These are phyloP conservation scores for Phaeotremella skinneri DNA, from an alignment of 768 basidiomycete genomes.

Conservation along the genomic window DNA sequence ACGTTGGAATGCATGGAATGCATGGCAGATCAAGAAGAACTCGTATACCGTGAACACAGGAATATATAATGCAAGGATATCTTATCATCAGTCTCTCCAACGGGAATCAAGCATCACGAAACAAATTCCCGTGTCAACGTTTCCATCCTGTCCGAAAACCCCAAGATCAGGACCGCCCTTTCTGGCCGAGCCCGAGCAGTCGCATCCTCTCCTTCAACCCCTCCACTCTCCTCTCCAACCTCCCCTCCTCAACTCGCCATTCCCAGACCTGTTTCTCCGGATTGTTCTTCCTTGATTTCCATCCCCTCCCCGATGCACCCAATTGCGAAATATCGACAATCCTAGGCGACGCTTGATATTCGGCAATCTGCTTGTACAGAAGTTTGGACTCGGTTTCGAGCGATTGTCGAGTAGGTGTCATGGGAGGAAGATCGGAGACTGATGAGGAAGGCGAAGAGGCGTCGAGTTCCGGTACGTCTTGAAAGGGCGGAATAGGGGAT, in stretches of 20 bases:
- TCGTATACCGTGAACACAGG: no score
- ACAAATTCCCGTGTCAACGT: no score
- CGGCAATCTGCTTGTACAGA: constrained; percentile 83
- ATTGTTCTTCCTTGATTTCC: constrained; percentile 76
- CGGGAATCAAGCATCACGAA: no score
- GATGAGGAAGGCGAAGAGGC: constrained; percentile 65
- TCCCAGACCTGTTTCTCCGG: constrained; percentile 80
- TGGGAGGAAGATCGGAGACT: constrained; percentile 15
- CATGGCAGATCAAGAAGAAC: no score
- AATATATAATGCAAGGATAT: no score
- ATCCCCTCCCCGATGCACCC: constrained; percentile 59
- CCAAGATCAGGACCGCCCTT: no score
- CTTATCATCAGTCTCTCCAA: no score
- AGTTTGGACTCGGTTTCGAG: constrained; percentile 78
- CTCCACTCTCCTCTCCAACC: constrained; percentile 65
- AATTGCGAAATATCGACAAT: constrained; percentile 76
- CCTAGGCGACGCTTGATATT: constrained; percentile 73
- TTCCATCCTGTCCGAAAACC: neutral
- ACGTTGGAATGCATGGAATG: no score
- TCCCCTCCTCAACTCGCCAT: constrained; percentile 71
- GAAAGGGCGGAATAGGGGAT: constrained; percentile 45
- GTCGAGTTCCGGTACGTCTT: constrained; percentile 41
- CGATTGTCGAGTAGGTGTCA: constrained; percentile 53
- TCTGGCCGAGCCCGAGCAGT: constrained; percentile 9
- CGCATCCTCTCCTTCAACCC: constrained; percentile 55